Percentiles rank a stretch among this genome's conserved stretches.
phyloP scores from a whole-genome alignment of 768 basidiomycete species.

The Rhizopogon vesiculosus region DNA sequence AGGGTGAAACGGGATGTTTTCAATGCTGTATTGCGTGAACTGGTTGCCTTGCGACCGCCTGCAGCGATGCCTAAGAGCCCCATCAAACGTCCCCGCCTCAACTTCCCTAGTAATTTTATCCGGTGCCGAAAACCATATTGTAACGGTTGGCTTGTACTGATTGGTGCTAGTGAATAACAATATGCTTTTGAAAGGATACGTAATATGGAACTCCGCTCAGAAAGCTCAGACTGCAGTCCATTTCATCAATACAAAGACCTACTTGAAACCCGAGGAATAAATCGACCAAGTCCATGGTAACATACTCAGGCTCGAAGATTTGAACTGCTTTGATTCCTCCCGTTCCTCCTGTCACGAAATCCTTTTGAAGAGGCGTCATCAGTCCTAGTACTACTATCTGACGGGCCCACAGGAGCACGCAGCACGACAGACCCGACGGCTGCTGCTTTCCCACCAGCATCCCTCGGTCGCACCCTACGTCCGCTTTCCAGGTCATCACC shows the following conservation, averaged over 20 bases:
- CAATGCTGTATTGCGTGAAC: background rate
- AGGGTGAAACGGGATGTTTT: background rate
- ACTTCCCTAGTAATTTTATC: no score
- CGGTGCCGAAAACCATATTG: no score
- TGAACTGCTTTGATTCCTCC: constrained; percentile 8
- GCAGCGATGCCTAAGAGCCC: background rate
- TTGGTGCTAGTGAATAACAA: no score
- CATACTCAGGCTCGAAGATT: background rate
- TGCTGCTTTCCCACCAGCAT: background rate
- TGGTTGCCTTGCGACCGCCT: background rate
- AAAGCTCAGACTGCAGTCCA: no score
- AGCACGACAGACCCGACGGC: constrained; percentile 7
- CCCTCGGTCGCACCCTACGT: background rate
- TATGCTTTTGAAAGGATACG: no score
- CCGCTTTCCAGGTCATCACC: background rate
- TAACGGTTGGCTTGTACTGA: no score
- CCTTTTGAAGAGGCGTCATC: constrained; percentile 16
- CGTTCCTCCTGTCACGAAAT: constrained; percentile 20
- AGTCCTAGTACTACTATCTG: constrained; percentile 1
- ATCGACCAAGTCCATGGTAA: background rate
- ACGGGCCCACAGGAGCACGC: constrained; percentile 32
- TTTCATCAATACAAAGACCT: no score
- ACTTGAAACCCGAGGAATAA: no score
- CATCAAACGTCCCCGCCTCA: background rate
- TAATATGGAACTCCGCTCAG: no score